Conservation (phyloP, 2,329 filamentous ascomycete genomes). For the Botryotinia convoluta region DNA sequence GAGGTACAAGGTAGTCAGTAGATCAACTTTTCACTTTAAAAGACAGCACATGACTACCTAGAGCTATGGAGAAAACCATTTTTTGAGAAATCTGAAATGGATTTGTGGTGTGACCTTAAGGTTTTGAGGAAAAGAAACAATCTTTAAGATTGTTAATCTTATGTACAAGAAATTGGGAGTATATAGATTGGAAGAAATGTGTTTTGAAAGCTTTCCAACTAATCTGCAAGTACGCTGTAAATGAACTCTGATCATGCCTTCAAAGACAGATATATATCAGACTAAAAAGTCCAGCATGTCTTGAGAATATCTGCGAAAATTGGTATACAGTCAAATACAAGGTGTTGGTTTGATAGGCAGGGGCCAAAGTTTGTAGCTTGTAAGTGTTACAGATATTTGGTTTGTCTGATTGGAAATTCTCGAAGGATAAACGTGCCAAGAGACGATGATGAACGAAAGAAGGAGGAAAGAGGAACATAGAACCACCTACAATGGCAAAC, state of each 20-base stretch:
- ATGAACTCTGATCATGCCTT: not conserved
- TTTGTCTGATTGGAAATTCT: not conserved
- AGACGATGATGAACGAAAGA: not conserved
- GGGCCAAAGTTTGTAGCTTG: no score
- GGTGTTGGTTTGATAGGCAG: not conserved
- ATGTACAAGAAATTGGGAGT: no score
- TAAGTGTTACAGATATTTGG: no score
- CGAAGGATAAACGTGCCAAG: not conserved
- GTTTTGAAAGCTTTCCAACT: not conserved
- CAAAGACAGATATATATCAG: not conserved
- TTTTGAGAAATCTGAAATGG: not conserved
- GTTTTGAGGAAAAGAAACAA: not conserved
- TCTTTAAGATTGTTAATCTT: no score
- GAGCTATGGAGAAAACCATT: no score
- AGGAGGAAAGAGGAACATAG: not conserved
- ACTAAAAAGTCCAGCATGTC: no score
- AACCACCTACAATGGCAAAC: not conserved
- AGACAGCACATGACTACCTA: no score
- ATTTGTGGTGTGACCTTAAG: not conserved
- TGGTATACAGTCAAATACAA: not conserved
- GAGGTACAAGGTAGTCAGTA: no score
- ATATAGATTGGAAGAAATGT: no score
- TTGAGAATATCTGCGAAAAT: not conserved
- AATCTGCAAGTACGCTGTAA: not conserved
- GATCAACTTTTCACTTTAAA: no score